These are phyloP conservation scores for Platismatia glauca DNA, from an alignment of 495 filamentous ascomycete species.

Conservation along the genomic window DNA sequence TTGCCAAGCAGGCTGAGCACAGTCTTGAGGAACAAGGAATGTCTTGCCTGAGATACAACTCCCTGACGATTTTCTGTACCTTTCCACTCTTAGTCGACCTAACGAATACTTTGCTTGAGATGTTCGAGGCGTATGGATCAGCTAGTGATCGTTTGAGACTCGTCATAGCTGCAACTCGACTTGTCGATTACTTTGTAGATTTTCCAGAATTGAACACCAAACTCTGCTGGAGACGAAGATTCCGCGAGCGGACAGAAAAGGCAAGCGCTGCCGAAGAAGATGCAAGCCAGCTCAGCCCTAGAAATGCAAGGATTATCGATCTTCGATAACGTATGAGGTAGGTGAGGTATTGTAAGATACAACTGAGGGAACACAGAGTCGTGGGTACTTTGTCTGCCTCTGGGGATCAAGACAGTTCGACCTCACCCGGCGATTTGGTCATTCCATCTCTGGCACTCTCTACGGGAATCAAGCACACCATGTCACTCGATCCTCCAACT, in stretches of 20 bases:
- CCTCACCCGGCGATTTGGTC: not conserved
- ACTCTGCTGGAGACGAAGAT: not conserved
- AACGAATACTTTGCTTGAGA: slow-evolving; percentile 88
- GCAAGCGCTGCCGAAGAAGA: slow-evolving; percentile 6
- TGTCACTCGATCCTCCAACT: slow-evolving; percentile 84
- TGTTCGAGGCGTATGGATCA: slow-evolving; percentile 63
- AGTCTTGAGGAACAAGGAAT: slow-evolving; percentile 94
- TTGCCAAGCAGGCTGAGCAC: slow-evolving; percentile 61
- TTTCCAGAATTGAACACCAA: not conserved
- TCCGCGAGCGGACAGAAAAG: not conserved
- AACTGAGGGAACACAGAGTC: too few species aligned
- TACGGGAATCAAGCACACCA: slow-evolving; percentile 29
- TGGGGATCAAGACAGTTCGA: too few species aligned
- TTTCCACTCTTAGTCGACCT: slow-evolving; percentile 89
- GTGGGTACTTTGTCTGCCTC: too few species aligned
- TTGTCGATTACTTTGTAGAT: not conserved
- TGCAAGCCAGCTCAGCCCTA: not conserved
- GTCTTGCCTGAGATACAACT: slow-evolving; percentile 90
- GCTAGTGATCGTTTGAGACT: slow-evolving; percentile 72
- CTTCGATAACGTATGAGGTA: too few species aligned
- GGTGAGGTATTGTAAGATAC: too few species aligned
- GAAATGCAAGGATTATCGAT: slow-evolving; percentile 7
- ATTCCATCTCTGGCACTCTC: not conserved
- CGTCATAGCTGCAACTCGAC: slow-evolving; percentile 48
- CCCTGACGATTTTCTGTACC: slow-evolving; percentile 95